Percentiles rank a stretch among this genome's conserved stretches.
Evolutionary conservation across 2,329 filamentous ascomycete species (phyloP).

Genomic region (Xylaria polymorpha): DNA sequence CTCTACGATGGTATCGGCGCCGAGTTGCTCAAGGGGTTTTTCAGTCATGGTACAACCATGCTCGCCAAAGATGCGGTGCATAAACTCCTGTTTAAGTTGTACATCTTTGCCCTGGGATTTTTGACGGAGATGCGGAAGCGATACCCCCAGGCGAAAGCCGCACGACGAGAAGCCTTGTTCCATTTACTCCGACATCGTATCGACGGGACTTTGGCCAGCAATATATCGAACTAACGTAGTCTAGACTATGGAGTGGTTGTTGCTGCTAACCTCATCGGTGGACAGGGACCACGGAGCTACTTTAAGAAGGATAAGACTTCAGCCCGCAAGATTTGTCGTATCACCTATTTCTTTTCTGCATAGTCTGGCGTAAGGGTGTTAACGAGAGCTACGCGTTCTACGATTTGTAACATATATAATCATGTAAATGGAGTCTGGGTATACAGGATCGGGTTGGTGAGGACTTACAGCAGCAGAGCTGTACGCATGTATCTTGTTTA

Average conservation of each 20-base stretch:
- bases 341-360: background rate
- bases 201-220: slow-evolving; percentile 20
- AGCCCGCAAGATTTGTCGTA: background rate
- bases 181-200: slow-evolving; percentile 37
- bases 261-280: background rate
- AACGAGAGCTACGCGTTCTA: background rate
- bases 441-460: background rate
- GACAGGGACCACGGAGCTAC: background rate
- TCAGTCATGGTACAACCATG: slow-evolving; percentile 89
- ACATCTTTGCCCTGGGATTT: slow-evolving; percentile 71
- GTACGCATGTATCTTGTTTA: slow-evolving; percentile 19
- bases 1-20: slow-evolving; percentile 81
- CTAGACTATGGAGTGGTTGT: slow-evolving; percentile 36
- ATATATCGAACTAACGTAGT: background rate
- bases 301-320: background rate
- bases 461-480: slow-evolving; percentile 29
- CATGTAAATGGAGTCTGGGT: slow-evolving; percentile 9
- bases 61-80: slow-evolving; percentile 84
- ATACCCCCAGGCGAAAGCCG: background rate
- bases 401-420: slow-evolving; percentile 18
- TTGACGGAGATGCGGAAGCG: slow-evolving; percentile 44
- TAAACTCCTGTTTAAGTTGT: slow-evolving; percentile 75
- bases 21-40: slow-evolving; percentile 84
- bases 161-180: background rate
- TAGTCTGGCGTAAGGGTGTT: slow-evolving; percentile 9